Conservation (phyloP, 1,139 yeast species). For the Debaryomycetaceae sp. region DNA sequence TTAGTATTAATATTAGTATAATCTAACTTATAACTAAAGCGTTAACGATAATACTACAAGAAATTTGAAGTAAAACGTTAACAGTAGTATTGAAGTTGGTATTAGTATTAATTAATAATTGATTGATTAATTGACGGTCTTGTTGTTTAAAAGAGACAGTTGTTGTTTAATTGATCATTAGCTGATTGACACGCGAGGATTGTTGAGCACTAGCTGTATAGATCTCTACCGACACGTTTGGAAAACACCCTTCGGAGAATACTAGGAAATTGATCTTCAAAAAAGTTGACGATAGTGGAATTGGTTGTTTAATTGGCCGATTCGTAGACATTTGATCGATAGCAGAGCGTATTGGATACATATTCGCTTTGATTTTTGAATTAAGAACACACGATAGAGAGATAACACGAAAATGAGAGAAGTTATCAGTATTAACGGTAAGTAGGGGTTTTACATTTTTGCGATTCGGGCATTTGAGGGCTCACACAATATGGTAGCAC, state of each 20-base stretch:
- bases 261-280: not conserved
- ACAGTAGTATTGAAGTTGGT: not conserved
- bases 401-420: constrained; percentile 63
- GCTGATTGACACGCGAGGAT: not conserved
- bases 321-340: no score
- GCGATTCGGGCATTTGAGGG: no score
- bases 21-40: not conserved
- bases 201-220: not conserved
- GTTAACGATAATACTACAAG: not conserved
- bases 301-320: not conserved
- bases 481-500: no score
- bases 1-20: not conserved
- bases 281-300: not conserved
- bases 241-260: not conserved
- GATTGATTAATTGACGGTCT: not conserved
- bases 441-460: constrained; percentile 31
- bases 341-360: no score
- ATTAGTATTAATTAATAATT: not conserved
- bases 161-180: not conserved
- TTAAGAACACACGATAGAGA: not conserved
- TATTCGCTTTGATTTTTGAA: no score
- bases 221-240: not conserved
- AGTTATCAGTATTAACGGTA: constrained; percentile 89
- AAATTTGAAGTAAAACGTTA: not conserved
- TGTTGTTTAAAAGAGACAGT: not conserved